These are phyloP conservation scores for Cyamopsis tetragonoloba DNA, from an alignment of 306 rosid genomes.

Conservation along the genomic window DNA sequence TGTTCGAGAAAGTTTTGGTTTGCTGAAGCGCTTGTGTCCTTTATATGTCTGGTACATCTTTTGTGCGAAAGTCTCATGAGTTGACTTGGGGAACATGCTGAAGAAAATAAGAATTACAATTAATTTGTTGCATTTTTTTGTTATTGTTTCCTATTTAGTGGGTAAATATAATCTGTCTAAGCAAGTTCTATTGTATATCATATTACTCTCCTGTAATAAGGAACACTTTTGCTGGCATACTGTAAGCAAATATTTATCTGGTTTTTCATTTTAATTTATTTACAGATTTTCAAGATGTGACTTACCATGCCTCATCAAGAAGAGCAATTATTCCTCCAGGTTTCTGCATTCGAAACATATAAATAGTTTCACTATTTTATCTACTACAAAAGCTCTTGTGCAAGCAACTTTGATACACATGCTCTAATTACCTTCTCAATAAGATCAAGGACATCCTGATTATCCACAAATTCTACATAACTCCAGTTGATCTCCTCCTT, in stretches of 20 bases:
- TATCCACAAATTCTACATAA: slow-evolving; percentile 84
- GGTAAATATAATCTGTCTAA: background rate
- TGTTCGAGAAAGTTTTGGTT: slow-evolving; percentile 85
- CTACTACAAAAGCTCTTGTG: slow-evolving; percentile 2
- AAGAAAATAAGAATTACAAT: slow-evolving; percentile 24
- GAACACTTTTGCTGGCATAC: background rate
- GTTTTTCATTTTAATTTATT: background rate
- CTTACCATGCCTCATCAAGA: slow-evolving; percentile 94
- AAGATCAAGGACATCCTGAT: slow-evolving; percentile 88
- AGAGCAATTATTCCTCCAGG: slow-evolving; percentile 93
- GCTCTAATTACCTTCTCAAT: slow-evolving; percentile 63
- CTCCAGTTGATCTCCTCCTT: slow-evolving; percentile 87
- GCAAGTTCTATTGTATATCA: background rate
- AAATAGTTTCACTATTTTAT: slow-evolving; percentile 12
- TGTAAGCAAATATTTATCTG: background rate
- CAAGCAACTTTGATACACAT: background rate
- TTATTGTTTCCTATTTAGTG: background rate
- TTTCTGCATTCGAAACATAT: slow-evolving; percentile 51
- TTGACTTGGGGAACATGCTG: slow-evolving; percentile 91
- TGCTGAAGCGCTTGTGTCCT: slow-evolving; percentile 76
- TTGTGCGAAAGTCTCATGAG: slow-evolving; percentile 89
- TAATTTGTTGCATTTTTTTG: background rate
- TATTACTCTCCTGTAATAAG: background rate
- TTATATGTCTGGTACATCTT: slow-evolving; percentile 89
- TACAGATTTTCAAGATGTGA: slow-evolving; percentile 19